Evolutionary conservation across 2,329 filamentous ascomycete genomes (phyloP).

Genomic region (Chaetomium sp.): DNA sequence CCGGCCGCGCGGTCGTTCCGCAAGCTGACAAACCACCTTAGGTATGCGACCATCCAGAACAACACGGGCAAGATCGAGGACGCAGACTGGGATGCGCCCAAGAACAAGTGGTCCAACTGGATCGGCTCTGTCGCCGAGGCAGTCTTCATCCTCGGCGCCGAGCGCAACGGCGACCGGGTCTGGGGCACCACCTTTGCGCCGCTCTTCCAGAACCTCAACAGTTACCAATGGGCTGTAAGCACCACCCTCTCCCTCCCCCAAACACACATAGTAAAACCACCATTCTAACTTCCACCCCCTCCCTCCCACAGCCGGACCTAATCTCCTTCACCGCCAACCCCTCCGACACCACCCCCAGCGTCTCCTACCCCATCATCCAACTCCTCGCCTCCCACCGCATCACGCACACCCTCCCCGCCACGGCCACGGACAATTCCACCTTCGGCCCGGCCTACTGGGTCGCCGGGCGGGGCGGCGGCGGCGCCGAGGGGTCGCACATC

Average conservation of each 20-base stretch:
- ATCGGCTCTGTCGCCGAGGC: conserved; percentile 61
- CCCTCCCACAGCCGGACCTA: conserved; percentile 10
- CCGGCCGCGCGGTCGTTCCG: background rate
- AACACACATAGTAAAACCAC: background rate
- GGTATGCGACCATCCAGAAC: conserved; percentile 14
- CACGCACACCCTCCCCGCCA: conserved; percentile 49
- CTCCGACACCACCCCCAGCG: conserved; percentile 12
- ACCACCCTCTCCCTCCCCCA: background rate
- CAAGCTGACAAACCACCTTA: background rate
- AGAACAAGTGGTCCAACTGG: conserved; percentile 19
- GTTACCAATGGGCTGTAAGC: conserved; percentile 50
- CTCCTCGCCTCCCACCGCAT: conserved; percentile 35
- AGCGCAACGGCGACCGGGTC: conserved; percentile 64
- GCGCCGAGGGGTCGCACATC: conserved; percentile 39
- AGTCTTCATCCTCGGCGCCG: conserved; percentile 65
- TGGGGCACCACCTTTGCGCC: conserved; percentile 53
- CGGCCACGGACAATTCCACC: conserved; percentile 37
- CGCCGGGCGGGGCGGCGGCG: conserved; percentile 45
- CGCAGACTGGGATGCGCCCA: conserved; percentile 11
- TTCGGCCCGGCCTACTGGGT: conserved; percentile 54
- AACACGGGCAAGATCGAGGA: conserved; percentile 19
- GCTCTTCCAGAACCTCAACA: conserved; percentile 46
- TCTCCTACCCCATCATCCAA: conserved; percentile 10
- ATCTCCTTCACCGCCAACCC: conserved; percentile 21
- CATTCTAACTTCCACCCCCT: background rate